A percentile compares a stretch with the other conserved stretches of the same genome.
phyloP scores from a whole-genome alignment of 805 yeast genomes.

The Wickerhamiella alocasiicola region DNA sequence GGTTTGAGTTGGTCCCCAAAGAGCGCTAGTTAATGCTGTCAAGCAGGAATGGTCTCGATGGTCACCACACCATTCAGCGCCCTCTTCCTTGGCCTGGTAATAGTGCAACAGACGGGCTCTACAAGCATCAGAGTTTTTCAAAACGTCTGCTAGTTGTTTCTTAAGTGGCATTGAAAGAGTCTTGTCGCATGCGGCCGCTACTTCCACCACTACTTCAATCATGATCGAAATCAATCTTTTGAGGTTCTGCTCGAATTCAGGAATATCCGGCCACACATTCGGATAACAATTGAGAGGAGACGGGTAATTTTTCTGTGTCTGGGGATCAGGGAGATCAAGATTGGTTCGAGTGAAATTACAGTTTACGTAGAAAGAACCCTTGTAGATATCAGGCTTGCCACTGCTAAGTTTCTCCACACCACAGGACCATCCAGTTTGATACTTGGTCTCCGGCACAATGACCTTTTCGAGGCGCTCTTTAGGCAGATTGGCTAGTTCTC shows the following conservation, averaged over 20 bases:
- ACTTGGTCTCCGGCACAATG: slow-evolving; percentile 39
- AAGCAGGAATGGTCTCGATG: slow-evolving; percentile 49
- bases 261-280: slow-evolving; percentile 41
- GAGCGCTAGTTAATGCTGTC: slow-evolving; percentile 46
- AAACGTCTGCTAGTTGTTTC: slow-evolving; percentile 34
- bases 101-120: slow-evolving; percentile 49
- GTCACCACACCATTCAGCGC: slow-evolving; percentile 46
- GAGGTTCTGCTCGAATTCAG: slow-evolving; percentile 21
- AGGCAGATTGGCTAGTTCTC: slow-evolving; percentile 33
- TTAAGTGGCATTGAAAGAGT: slow-evolving; percentile 7
- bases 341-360: slow-evolving; percentile 40
- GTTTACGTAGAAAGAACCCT: slow-evolving; percentile 48
- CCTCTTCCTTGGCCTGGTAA: slow-evolving; percentile 30
- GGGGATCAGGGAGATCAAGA: slow-evolving; percentile 35
- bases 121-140: slow-evolving; percentile 38
- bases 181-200: slow-evolving; percentile 44
- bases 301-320: slow-evolving; percentile 22
- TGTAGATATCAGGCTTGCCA: slow-evolving; percentile 37
- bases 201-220: slow-evolving; percentile 36
- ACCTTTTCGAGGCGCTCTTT: slow-evolving; percentile 27
- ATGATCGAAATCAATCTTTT: slow-evolving; percentile 33
- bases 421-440: slow-evolving; percentile 50
- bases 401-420: slow-evolving; percentile 40
- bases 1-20: slow-evolving; percentile 29
- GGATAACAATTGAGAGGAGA: slow-evolving; percentile 35